A percentile compares a stretch with the other conserved stretches of the same genome.
Evolutionary conservation across 164 flowering plant species (phyloP).

Genomic region (Umbellularia californica): DNA sequence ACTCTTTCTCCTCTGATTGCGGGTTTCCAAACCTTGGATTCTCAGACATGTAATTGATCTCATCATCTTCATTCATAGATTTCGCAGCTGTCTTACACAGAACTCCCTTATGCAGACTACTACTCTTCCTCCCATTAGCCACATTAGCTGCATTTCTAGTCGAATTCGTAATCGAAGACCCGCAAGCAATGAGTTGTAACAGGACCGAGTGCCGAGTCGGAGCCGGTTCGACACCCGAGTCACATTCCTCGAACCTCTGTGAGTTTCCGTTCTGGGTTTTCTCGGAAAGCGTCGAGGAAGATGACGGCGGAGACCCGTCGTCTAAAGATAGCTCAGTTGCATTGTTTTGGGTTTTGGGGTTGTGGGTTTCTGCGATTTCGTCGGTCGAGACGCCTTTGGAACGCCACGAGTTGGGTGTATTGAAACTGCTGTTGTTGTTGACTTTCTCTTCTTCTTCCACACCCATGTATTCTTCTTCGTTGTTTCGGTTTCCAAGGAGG

Average conservation of each 20-base stretch:
- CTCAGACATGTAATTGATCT: conserved; percentile 66
- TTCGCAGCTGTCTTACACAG: conserved; percentile 31
- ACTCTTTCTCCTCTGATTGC: conserved; percentile 77
- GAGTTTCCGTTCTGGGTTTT: conserved; percentile 20
- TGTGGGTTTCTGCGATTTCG: conserved; percentile 27
- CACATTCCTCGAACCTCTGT: conserved; percentile 32
- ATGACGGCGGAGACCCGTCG: conserved; percentile 36
- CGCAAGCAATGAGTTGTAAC: conserved; percentile 71
- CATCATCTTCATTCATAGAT: conserved; percentile 25
- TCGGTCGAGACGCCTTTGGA: conserved; percentile 67
- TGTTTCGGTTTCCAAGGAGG: background rate
- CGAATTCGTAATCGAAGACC: conserved; percentile 30
- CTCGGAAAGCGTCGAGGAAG: conserved; percentile 39
- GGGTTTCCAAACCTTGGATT: conserved; percentile 76
- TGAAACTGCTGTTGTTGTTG: conserved; percentile 36
- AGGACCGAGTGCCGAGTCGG: conserved; percentile 51
- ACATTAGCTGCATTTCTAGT: conserved; percentile 20
- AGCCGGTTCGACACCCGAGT: conserved; percentile 13
- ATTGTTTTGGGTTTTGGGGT: conserved; percentile 15
- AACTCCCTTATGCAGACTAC: conserved; percentile 38
- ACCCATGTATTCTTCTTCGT: conserved; percentile 19
- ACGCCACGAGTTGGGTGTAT: conserved; percentile 40
- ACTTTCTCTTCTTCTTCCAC: conserved; percentile 37
- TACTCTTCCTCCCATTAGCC: conserved; percentile 19
- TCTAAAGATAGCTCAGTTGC: conserved; percentile 21